Base-by-base conservation (phyloP, 768 basidiomycete species). In the Suillus tomentosus region DNA sequence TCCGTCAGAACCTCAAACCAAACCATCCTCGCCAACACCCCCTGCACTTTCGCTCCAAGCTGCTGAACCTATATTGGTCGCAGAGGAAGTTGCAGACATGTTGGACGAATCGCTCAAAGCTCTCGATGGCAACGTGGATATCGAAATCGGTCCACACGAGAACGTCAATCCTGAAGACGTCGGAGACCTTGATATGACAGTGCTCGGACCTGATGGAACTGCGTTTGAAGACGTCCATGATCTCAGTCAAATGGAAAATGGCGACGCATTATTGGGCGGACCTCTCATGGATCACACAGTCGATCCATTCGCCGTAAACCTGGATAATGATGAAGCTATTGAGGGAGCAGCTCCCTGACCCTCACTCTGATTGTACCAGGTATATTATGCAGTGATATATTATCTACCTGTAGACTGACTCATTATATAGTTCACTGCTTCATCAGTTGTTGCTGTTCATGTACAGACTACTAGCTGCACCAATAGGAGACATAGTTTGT, bases 11-110 rank as follows among this genome's bases (percentile, higher is more conserved):
- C 72, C 76, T 36, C 82, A 79, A 22, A 87, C 86, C 5, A 89
- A 90, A 73, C 84, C 87, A 1, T 79, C 88, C 24, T 84, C 89
- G 39, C 90, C 88, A 1, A 85, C 87, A 69, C 88, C 90, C 5
- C 87, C 90, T 66, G 87, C 70, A 70, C 80, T 74, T 71, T 91
- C 84, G 63, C 83, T 78, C 60, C 82, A 66, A 74, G 80, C 59
- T 11, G 78, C 81, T 60, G 84, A 84, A 60, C 78, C 84, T 17
- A 76, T 78, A n/a, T 79, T 79, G 8, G 74, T 72, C 8, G 70
- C 78, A 10, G 76, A 76, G 14, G 73, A 79, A 68, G 67, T 74
- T 37, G 78, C 75, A 48, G 82, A 81, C 67, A 78, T 71, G 10
- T 72, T 90, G 57, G 86, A 85, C 62, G 81, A 82, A 37, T 81